phyloP scores from a whole-genome alignment of 495 filamentous ascomycete species.

The Tuber calosporum region DNA sequence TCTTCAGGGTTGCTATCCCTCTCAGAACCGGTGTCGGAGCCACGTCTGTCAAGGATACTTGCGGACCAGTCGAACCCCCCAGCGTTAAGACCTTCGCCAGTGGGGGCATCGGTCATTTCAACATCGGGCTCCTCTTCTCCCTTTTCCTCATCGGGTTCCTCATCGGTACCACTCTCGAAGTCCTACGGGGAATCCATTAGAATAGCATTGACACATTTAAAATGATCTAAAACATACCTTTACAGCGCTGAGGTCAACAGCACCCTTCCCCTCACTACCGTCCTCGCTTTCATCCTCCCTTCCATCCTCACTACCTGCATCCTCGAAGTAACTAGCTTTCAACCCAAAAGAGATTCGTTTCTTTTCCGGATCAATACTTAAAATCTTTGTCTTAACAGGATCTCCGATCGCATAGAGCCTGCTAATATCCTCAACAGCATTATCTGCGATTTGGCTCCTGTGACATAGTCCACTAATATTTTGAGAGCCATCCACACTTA shows the following conservation, averaged over 20 bases:
- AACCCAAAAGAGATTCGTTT: constrained; percentile 78
- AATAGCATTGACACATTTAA: neutral
- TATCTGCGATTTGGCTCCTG: constrained; percentile 78
- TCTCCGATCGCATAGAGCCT: constrained; percentile 84
- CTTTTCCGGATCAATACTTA: constrained; percentile 66
- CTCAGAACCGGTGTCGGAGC: constrained; percentile 46
- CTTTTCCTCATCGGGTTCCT: constrained; percentile 44
- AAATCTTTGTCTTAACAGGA: constrained; percentile 76
- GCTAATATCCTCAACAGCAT: constrained; percentile 65
- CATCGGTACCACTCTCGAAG: constrained; percentile 43
- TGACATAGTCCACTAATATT: constrained; percentile 93
- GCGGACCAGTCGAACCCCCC: constrained; percentile 86
- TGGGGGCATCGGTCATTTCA: constrained; percentile 43
- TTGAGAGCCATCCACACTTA: constrained; percentile 72
- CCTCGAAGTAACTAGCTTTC: constrained; percentile 82
- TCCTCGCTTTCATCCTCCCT: constrained; percentile 48
- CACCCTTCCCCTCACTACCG: constrained; percentile 46
- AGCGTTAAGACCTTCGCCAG: constrained; percentile 58
- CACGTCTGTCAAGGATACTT: constrained; percentile 49
- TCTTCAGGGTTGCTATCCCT: constrained; percentile 49
- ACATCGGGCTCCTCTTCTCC: constrained; percentile 49
- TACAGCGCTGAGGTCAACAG: constrained; percentile 48
- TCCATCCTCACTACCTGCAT: constrained; percentile 52
- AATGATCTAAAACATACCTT: constrained; percentile 20
- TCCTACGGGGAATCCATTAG: constrained; percentile 22